Percentiles rank a stretch among this genome's conserved stretches.
These are phyloP conservation scores for Rhodotorula sp. DNA, from an alignment of 1,284 basidiomycete species.

Conservation along the genomic window DNA sequence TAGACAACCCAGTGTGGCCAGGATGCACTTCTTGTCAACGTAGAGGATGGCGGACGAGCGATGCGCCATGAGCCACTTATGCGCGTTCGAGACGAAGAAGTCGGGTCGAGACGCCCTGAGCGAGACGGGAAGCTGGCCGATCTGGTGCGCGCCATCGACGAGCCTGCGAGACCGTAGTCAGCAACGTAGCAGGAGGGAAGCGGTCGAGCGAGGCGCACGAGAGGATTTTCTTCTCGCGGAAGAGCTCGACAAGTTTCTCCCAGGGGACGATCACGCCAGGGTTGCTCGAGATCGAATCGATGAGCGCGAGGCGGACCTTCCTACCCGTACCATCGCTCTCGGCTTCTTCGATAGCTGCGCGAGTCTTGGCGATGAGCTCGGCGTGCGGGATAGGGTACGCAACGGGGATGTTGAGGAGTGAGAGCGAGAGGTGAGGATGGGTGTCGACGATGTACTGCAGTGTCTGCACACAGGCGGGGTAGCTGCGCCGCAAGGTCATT, in stretches of 20 bases:
- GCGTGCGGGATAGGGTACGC: conserved; percentile 45
- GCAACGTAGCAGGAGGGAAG: not conserved
- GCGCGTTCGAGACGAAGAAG: conserved; percentile 46
- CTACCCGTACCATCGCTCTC: conserved; percentile 31
- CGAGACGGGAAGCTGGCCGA: conserved; percentile 47
- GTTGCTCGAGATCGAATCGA: conserved; percentile 47
- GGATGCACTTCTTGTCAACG: conserved; percentile 34
- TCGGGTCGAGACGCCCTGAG: conserved; percentile 45
- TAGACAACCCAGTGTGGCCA: not conserved
- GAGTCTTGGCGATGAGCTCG: conserved; percentile 39
- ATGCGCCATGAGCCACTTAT: conserved; percentile 47
- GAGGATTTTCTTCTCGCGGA: conserved; percentile 43
- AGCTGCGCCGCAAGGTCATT: conserved; percentile 33
- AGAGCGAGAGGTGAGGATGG: conserved; percentile 35
- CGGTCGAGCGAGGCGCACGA: conserved; percentile 1
- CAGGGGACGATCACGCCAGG: conserved; percentile 50
- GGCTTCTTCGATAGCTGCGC: conserved; percentile 28
- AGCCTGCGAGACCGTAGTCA: conserved; percentile 14
- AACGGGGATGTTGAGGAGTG: conserved; percentile 43
- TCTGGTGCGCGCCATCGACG: conserved; percentile 49
- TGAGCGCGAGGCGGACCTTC: conserved; percentile 43
- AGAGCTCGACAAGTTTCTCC: conserved; percentile 43
- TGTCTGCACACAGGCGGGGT: conserved; percentile 45
- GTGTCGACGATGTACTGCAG: conserved; percentile 47
- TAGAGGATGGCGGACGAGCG: conserved; percentile 48